A percentile compares a stretch with the other conserved stretches of the same genome.
Evolutionary conservation across 192 early-diverging fungal species (phyloP).

Genomic region (Coemansia furcata): DNA sequence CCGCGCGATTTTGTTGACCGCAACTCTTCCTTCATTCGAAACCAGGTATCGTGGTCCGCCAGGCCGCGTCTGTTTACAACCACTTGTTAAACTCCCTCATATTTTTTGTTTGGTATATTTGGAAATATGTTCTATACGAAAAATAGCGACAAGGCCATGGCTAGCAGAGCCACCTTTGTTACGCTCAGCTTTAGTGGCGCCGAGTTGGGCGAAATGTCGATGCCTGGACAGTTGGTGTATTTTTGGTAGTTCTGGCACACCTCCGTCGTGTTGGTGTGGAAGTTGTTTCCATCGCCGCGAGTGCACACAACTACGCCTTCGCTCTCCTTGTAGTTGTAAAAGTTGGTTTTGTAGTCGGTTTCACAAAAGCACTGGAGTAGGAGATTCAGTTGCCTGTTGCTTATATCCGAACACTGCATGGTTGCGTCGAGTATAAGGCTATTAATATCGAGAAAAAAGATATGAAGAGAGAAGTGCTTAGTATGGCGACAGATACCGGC

Average conservation of each 20-base stretch:
- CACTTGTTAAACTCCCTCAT: neutral
- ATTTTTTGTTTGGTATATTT: neutral
- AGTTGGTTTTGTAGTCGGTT: conserved; percentile 46
- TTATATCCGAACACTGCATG: conserved; percentile 47
- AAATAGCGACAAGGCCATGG: conserved; percentile 21
- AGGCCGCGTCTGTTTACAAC: conserved; percentile 6
- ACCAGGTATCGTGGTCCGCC: conserved; percentile 35
- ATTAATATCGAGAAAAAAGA: neutral
- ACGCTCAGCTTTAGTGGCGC: conserved; percentile 12
- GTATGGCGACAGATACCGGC: neutral
- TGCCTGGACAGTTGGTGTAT: conserved; percentile 31
- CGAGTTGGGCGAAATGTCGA: conserved; percentile 25
- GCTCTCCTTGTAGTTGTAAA: conserved; percentile 20
- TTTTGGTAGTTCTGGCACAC: conserved; percentile 45
- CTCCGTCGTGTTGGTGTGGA: conserved; percentile 14
- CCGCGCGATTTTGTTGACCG: conserved; percentile 39
- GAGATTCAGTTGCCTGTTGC: conserved; percentile 29
- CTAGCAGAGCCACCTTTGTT: conserved; percentile 37
- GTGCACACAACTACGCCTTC: conserved; percentile 37
- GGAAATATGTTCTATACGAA: conserved; percentile 13
- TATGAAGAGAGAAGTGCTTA: neutral
- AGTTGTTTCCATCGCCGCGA: conserved; percentile 30
- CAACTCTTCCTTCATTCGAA: conserved; percentile 35
- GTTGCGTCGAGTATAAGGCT: neutral
- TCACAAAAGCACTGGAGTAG: conserved; percentile 52